Percentiles rank a stretch among this genome's conserved stretches.
These are phyloP conservation scores for Botrytis elliptica DNA, from an alignment of 2,329 filamentous ascomycete genomes.

Conservation along the genomic window DNA sequence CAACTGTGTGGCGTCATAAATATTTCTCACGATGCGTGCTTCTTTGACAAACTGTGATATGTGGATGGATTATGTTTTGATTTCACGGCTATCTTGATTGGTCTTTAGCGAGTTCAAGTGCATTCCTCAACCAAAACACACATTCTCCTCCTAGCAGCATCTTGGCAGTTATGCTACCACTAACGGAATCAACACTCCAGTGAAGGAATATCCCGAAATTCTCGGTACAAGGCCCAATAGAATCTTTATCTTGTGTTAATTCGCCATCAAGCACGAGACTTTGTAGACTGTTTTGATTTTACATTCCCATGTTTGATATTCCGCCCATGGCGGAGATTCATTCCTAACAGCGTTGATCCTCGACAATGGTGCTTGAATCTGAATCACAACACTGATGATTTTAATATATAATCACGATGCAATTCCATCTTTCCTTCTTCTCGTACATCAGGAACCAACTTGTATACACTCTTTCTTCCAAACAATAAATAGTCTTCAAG, in stretches of 20 bases:
- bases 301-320: slow-evolving; percentile 6
- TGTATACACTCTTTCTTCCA: slow-evolving; percentile 20
- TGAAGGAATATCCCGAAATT: neutral
- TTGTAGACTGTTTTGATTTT: neutral
- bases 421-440: neutral
- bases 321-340: neutral
- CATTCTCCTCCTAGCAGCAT: neutral
- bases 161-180: slow-evolving; percentile 10
- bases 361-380: slow-evolving; percentile 1
- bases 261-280: slow-evolving; percentile 2
- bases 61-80: slow-evolving; percentile 3
- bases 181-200: neutral
- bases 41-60: neutral
- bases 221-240: neutral
- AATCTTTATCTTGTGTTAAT: neutral
- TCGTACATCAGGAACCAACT: slow-evolving; percentile 13
- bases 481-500: slow-evolving; percentile 14
- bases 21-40: neutral
- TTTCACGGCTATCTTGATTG: slow-evolving; percentile 8
- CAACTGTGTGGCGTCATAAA: neutral
- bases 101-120: neutral
- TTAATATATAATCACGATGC: slow-evolving; percentile 13
- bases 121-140: slow-evolving; percentile 10
- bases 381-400: neutral
- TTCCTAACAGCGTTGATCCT: neutral